A percentile compares a stretch with the other conserved stretches of the same genome.
Evolutionary conservation across 2,329 filamentous ascomycete genomes (phyloP).

Genomic region (Zymoseptoria tritici): DNA sequence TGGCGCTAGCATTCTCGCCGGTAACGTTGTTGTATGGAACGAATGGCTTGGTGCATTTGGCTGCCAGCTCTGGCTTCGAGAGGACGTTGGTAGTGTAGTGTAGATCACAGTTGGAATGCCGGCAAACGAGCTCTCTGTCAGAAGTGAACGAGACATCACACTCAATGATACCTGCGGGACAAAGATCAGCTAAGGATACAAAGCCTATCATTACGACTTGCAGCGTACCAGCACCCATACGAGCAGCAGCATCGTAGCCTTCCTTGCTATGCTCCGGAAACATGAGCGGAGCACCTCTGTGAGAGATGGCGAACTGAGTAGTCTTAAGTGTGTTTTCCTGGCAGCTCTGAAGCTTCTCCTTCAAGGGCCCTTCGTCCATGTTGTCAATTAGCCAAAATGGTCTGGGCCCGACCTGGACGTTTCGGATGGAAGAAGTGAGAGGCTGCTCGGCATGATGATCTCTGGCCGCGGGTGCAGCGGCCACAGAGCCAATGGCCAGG

Average conservation of each 20-base stretch:
- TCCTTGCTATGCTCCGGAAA: conserved; percentile 58
- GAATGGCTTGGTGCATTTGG: conserved; percentile 58
- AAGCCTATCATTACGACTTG: neutral
- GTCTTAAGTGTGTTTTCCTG: conserved; percentile 47
- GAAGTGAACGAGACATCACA: conserved; percentile 62
- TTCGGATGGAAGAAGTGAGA: conserved; percentile 4
- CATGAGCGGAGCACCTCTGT: conserved; percentile 54
- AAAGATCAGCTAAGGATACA: neutral
- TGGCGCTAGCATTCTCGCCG: conserved; percentile 49
- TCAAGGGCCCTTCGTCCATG: conserved; percentile 54
- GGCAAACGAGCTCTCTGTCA: conserved; percentile 59
- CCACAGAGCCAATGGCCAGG: neutral
- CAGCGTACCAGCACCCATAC: conserved; percentile 53
- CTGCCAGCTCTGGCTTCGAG: conserved; percentile 51
- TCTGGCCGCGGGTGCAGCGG: neutral
- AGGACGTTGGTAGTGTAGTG: conserved; percentile 65
- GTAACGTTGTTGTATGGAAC: conserved; percentile 33
- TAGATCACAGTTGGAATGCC: conserved; percentile 60
- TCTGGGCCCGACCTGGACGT: conserved; percentile 54
- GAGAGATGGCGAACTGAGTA: conserved; percentile 53
- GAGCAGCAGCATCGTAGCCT: conserved; percentile 53
- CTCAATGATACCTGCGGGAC: conserved; percentile 45
- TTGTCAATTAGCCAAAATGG: conserved; percentile 60
- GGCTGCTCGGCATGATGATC: neutral
- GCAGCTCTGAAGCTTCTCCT: conserved; percentile 53